A percentile compares a stretch with the other conserved stretches of the same genome.
These are phyloP conservation scores for Sugiyamaella grinbergsii DNA, from an alignment of 1,139 yeast genomes.

Conservation along the genomic window DNA sequence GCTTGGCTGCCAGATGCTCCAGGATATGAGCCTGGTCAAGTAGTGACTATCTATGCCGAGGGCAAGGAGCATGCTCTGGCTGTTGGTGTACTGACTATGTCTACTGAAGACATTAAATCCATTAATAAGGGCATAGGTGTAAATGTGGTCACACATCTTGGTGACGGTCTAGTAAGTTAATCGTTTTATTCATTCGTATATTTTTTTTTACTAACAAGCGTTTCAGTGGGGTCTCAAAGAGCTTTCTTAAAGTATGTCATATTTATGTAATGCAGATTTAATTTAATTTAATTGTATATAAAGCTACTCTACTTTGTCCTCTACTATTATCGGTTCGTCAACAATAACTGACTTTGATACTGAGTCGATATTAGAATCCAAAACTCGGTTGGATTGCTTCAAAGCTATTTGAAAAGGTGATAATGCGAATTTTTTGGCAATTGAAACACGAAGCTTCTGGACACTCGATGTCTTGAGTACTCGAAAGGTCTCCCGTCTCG, in stretches of 20 bases:
- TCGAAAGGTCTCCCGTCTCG: conserved; percentile 22
- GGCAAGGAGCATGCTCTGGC: conserved; percentile 93
- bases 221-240: conserved; percentile 15
- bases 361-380: conserved; percentile 3
- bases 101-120: conserved; percentile 83
- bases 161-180: conserved; percentile 65
- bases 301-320: background rate
- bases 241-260: conserved; percentile 1
- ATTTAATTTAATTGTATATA: conserved; percentile 15
- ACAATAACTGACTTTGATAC: conserved; percentile 1
- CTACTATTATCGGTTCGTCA: conserved; percentile 11
- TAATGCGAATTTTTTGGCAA: conserved; percentile 27
- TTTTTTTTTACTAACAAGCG: conserved; percentile 1
- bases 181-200: background rate
- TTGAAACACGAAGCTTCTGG: conserved; percentile 32
- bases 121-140: conserved; percentile 89
- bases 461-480: conserved; percentile 29
- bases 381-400: background rate
- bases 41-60: conserved; percentile 86
- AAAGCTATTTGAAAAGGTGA: conserved; percentile 27
- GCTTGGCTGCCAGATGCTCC: conserved; percentile 70
- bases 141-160: conserved; percentile 80
- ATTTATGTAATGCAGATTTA: conserved; percentile 4
- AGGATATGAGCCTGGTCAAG: conserved; percentile 58
- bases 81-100: conserved; percentile 81